Conservation (phyloP, 352 stramenopile genomes). For the Pilasporangium apinafurcum region DNA sequence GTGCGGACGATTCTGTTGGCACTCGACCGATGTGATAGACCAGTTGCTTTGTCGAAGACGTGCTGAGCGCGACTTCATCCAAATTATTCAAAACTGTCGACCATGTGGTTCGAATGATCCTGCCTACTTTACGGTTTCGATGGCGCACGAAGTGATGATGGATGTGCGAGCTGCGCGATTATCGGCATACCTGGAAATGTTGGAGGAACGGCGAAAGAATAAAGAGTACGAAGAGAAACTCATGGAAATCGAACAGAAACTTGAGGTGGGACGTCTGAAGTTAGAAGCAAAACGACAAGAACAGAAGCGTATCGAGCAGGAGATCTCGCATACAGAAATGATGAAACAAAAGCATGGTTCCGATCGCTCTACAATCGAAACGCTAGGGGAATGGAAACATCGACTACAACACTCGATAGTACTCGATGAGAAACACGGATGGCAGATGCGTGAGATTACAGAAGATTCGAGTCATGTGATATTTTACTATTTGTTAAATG, state of each 20-base stretch:
- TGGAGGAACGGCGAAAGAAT: slow-evolving; percentile 31
- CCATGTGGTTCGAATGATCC: slow-evolving; percentile 30
- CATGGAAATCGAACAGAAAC: slow-evolving; percentile 59
- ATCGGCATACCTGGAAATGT: slow-evolving; percentile 29
- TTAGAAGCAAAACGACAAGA: slow-evolving; percentile 59
- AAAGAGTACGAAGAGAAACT: slow-evolving; percentile 50
- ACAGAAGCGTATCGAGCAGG: slow-evolving; percentile 49
- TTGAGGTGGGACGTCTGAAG: slow-evolving; percentile 40
- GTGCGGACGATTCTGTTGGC: slow-evolving; percentile 62
- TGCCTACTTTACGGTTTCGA: slow-evolving; percentile 36
- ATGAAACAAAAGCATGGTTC: not conserved
- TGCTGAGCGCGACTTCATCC: slow-evolving; percentile 44
- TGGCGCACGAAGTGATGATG: slow-evolving; percentile 49
- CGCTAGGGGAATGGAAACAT: slow-evolving; percentile 42
- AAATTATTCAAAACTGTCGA: slow-evolving; percentile 40
- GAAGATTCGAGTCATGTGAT: slow-evolving; percentile 37
- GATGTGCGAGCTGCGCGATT: slow-evolving; percentile 39
- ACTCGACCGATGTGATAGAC: slow-evolving; percentile 26
- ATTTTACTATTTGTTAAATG: slow-evolving; percentile 68
- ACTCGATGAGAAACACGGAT: slow-evolving; percentile 36
- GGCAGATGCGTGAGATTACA: slow-evolving; percentile 54
- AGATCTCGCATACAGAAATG: slow-evolving; percentile 25
- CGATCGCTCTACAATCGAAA: not conserved
- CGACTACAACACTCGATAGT: slow-evolving; percentile 37
- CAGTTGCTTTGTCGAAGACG: slow-evolving; percentile 31